Evolutionary conservation across 129 eudicot genomes (phyloP).

Genomic region (Pittosporum tobira): DNA sequence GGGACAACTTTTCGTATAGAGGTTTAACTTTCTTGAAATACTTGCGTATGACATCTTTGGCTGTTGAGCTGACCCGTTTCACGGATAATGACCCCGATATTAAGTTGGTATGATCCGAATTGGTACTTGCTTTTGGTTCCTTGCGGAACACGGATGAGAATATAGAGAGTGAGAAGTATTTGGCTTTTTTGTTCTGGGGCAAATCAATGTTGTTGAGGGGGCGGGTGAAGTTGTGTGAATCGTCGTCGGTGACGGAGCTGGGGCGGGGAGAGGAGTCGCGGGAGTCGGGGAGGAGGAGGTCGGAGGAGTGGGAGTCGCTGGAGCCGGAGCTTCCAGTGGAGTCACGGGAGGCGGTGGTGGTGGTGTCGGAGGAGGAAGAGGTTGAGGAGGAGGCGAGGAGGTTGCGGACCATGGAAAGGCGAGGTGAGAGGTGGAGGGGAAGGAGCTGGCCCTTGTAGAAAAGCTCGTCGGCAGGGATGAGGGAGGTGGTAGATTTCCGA

Average conservation of each 20-base stretch:
- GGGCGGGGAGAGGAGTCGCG: slow-evolving; percentile 70
- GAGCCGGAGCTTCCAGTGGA: slow-evolving; percentile 46
- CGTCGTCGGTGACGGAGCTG: slow-evolving; percentile 68
- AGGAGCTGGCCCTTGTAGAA: slow-evolving; percentile 92
- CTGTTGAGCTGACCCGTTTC: slow-evolving; percentile 41
- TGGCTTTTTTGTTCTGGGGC: slow-evolving; percentile 19
- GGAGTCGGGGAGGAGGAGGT: slow-evolving; percentile 38
- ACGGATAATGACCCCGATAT: slow-evolving; percentile 24
- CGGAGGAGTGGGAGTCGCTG: slow-evolving; percentile 49
- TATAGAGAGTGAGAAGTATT: slow-evolving; percentile 51
- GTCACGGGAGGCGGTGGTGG: slow-evolving; percentile 48
- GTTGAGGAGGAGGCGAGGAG: slow-evolving; percentile 66
- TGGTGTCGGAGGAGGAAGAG: slow-evolving; percentile 50
- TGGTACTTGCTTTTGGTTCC: slow-evolving; percentile 18
- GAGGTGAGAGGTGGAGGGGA: slow-evolving; percentile 83
- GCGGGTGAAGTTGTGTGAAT: slow-evolving; percentile 13
- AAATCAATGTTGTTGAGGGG: slow-evolving; percentile 12
- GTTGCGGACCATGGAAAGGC: slow-evolving; percentile 77
- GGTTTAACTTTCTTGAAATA: slow-evolving; percentile 81
- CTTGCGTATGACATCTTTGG: slow-evolving; percentile 63
- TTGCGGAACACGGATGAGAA: slow-evolving; percentile 66
- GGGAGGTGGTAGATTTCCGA: slow-evolving; percentile 47
- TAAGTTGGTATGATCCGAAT: not conserved
- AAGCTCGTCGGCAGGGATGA: slow-evolving; percentile 85
- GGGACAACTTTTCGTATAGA: slow-evolving; percentile 64